Base-by-base conservation (phyloP, 2,329 filamentous ascomycete species). In the Penicillium sp. region DNA sequence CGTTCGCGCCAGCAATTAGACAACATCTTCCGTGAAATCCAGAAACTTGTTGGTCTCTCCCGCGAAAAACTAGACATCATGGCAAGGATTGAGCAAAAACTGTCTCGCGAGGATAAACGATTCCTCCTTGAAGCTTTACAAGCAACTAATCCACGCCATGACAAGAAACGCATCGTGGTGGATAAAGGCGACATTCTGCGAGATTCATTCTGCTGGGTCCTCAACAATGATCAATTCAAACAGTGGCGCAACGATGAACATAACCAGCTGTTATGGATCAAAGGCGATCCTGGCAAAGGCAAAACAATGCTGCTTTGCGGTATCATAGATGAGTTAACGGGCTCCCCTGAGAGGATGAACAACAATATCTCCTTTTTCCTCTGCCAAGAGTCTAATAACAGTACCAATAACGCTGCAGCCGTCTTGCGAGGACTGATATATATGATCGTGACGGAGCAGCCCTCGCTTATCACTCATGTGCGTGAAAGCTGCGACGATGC, bases 381-480 rank as follows among this genome's bases (percentile, higher is more conserved):
- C 64, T 81, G 74, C 61, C 71, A 81, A 60, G 65, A 66, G 11
- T 71, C 71, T 5, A 63, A 79, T 43, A 23, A 58, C 0, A 57
- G 63, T 1, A 46, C 77, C 26, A 78, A 76, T 57, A 75, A 62
- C 47, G 72, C 73, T 0, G 68, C 62, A 0, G 66, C 75, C 0
- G 71, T 80, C 0, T 60, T 81, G 1, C 71, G 74, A 0, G 76
- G 79, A 0, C 66, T 82, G 0, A 67, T 80, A 0, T 77, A 70
- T 43, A 30, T 73, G 11, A 65, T 83, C 0, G 51, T 74, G 1
- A n/a, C 3, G 12, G 20, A 51, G 23, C 48, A 51, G 30, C 48
- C 30, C 12, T 3, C 21, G n/a, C 47, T 30, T 3, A 48, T 26
- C 8, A 14, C 8, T 11, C 12, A 14, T 33, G 3, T 33, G 12